Evolutionary conservation across 805 yeast genomes (phyloP).

Genomic region (Tetrapisispora fleetii): DNA sequence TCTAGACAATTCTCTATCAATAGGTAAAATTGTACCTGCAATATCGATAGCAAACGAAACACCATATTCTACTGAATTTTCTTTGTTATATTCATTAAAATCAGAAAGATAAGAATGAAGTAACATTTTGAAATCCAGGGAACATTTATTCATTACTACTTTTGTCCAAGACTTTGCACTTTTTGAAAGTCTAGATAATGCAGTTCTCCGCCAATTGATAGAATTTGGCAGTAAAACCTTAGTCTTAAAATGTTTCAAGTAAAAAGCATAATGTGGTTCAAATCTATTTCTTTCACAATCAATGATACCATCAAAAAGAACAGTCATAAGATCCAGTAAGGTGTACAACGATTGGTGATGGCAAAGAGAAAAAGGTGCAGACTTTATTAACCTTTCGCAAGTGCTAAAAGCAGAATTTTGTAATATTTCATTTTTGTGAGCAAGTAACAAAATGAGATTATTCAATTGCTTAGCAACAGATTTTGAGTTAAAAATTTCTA

Average conservation of each 20-base stretch:
- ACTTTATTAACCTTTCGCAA: conserved; percentile 55
- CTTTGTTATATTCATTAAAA: conserved; percentile 28
- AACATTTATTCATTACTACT: conserved; percentile 45
- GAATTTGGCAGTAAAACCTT: conserved; percentile 43
- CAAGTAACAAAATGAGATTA: conserved; percentile 55
- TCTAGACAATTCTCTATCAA: conserved; percentile 55
- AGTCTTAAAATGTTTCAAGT: conserved; percentile 31
- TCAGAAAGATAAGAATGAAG: conserved; percentile 67
- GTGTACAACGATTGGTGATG: conserved; percentile 65
- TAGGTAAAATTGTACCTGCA: conserved; percentile 64
- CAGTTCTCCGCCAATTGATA: conserved; percentile 70
- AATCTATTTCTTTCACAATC: conserved; percentile 81
- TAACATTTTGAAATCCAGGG: conserved; percentile 67
- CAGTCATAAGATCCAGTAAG: conserved; percentile 66
- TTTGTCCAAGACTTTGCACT: conserved; percentile 62
- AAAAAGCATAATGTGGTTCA: conserved; percentile 68
- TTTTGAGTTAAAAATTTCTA: conserved; percentile 45
- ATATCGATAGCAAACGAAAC: conserved; percentile 83
- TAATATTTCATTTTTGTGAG: conserved; percentile 64
- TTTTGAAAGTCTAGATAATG: conserved; percentile 49
- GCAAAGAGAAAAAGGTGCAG: conserved; percentile 71
- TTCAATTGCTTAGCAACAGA: conserved; percentile 61
- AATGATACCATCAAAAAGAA: conserved; percentile 66
- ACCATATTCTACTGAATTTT: conserved; percentile 56
- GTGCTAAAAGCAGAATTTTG: conserved; percentile 75